phyloP scores from a whole-genome alignment of 805 yeast species.

The Candida nonsorbophila region DNA sequence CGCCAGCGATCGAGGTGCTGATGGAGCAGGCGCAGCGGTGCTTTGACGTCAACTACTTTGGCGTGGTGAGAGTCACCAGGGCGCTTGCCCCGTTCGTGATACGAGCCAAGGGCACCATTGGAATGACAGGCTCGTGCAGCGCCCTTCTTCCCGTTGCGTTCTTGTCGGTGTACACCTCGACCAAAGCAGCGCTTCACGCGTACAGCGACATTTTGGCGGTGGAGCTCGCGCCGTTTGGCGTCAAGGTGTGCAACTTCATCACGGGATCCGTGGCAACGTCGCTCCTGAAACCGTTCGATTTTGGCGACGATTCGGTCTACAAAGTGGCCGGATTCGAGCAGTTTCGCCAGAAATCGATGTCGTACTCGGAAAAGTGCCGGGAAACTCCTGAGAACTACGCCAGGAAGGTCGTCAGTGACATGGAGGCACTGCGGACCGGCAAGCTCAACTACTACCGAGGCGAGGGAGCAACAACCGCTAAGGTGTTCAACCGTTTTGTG shows the following conservation, averaged over 20 bases:
- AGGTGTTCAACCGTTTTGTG: too few relatives aligned
- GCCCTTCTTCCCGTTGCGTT: constrained; percentile 23
- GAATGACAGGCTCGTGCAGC: constrained; percentile 30
- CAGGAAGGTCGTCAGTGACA: constrained; percentile 5
- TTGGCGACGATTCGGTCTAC: constrained; percentile 1
- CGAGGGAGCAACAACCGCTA: too few relatives aligned
- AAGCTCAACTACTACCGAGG: constrained; percentile 5
- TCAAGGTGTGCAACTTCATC: constrained; percentile 8
- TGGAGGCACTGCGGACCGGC: constrained; percentile 3
- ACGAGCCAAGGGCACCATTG: constrained; percentile 27
- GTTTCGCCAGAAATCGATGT: not conserved
- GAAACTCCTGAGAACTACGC: constrained; percentile 6
- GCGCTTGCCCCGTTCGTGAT: constrained; percentile 24
- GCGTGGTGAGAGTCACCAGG: constrained; percentile 26
- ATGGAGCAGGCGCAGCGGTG: constrained; percentile 11
- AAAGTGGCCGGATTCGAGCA: constrained; percentile 3
- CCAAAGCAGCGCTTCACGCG: constrained; percentile 18
- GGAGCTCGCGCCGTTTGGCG: constrained; percentile 12
- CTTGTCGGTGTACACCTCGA: constrained; percentile 21
- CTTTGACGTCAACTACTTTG: constrained; percentile 31
- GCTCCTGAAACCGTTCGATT: constrained; percentile 1
- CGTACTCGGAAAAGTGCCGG: not conserved
- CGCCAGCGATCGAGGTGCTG: constrained; percentile 21
- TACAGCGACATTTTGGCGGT: constrained; percentile 8
- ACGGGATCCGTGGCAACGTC: constrained; percentile 11